These are phyloP conservation scores for Carpinus viminea DNA, from an alignment of 306 rosid genomes.

Conservation along the genomic window DNA sequence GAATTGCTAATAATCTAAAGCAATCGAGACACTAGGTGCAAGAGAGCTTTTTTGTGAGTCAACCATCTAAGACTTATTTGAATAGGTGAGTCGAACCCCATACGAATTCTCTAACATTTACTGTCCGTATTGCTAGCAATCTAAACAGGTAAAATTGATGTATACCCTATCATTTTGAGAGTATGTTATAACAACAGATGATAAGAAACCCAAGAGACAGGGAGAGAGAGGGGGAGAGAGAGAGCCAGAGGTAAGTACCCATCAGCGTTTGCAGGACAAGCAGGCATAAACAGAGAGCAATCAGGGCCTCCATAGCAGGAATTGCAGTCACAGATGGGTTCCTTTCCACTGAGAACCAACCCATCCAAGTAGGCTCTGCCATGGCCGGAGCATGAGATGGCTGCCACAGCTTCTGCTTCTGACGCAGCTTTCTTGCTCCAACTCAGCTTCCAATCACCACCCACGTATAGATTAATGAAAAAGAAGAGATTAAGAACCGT, in stretches of 20 bases:
- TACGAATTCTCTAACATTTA: too few species aligned
- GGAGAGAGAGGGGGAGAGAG: background rate
- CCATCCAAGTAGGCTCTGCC: conserved; percentile 62
- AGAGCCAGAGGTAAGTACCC: conserved; percentile 22
- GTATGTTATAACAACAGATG: too few species aligned
- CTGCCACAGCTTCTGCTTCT: conserved; percentile 50
- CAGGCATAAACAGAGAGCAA: conserved; percentile 31
- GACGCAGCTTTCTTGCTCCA: conserved; percentile 42
- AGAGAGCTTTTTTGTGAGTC: too few species aligned
- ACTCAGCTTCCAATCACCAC: conserved; percentile 15
- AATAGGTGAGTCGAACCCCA: too few species aligned
- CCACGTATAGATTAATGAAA: background rate
- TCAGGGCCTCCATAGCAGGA: conserved; percentile 42
- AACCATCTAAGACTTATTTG: too few species aligned
- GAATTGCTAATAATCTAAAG: too few species aligned
- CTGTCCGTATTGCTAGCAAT: too few species aligned
- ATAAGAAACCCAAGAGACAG: too few species aligned
- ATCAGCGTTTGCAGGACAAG: conserved; percentile 41
- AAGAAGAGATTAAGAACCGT: conserved; percentile 22
- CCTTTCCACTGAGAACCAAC: conserved; percentile 32
- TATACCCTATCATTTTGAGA: too few species aligned
- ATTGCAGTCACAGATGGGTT: conserved; percentile 56
- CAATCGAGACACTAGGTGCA: too few species aligned
- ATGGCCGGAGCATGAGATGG: conserved; percentile 53
- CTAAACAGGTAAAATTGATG: too few species aligned